Percentiles rank a stretch among this genome's conserved stretches.
Evolutionary conservation across 1,284 basidiomycete species (phyloP).

Genomic region (Dichomitus squalens): DNA sequence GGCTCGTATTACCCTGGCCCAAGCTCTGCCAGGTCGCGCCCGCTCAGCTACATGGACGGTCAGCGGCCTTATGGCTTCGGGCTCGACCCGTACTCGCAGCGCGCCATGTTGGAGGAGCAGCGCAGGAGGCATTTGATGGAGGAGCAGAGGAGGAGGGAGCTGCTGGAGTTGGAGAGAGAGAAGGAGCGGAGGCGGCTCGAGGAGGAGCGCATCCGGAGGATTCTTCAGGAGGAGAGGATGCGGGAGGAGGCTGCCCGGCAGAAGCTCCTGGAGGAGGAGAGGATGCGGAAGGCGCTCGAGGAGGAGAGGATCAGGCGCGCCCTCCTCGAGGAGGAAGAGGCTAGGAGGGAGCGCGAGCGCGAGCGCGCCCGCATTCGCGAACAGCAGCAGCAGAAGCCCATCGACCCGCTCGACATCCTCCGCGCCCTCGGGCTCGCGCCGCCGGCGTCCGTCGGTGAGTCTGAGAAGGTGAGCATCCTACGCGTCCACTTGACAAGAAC

Average conservation of each 20-base stretch:
- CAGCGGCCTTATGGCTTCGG: conserved; percentile 6
- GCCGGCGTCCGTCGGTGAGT: conserved; percentile 10
- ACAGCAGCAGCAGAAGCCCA: conserved; percentile 15
- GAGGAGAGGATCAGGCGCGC: conserved; percentile 18
- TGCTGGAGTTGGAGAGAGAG: conserved; percentile 28
- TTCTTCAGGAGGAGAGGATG: conserved; percentile 26
- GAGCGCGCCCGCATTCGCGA: conserved; percentile 13
- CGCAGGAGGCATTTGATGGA: conserved; percentile 21
- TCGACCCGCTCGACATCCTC: conserved; percentile 24
- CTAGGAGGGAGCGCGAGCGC: conserved; percentile 11
- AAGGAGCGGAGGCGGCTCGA: conserved; percentile 24
- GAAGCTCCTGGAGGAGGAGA: conserved; percentile 21
- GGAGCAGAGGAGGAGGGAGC: conserved; percentile 24
- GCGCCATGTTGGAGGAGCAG: conserved; percentile 24
- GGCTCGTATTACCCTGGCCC: conserved; percentile 7
- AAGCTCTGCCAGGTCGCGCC: conserved; percentile 1
- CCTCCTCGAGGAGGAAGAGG: conserved; percentile 18
- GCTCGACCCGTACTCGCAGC: conserved; percentile 20
- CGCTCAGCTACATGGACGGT: background rate
- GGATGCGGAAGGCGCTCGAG: conserved; percentile 15
- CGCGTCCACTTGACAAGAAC: too few relatives aligned
- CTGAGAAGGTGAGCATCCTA: conserved; percentile 12
- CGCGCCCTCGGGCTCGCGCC: conserved; percentile 24
- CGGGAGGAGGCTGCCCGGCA: conserved; percentile 28
- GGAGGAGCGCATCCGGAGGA: conserved; percentile 24